Evolutionary conservation across 23 red algal species (phyloP), one percentile per base, ranked within the genome.

Genomic region (Gracilaria caudata): DNA sequence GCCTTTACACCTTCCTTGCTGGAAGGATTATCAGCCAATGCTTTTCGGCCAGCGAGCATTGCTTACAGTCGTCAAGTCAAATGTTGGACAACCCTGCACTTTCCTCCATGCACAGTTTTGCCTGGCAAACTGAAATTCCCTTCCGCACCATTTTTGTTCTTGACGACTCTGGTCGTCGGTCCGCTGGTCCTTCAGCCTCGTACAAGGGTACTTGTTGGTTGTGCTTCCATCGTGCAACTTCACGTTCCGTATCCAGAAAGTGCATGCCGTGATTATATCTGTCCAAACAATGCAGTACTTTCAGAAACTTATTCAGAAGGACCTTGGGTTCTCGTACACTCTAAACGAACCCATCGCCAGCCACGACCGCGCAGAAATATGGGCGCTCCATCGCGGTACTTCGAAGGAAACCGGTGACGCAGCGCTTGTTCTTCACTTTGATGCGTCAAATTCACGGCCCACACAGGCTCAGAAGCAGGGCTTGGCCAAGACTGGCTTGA

Each of bases 261-360:
- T 13, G 70, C 32, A 1, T 9, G 21, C 38, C 13, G 70, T 35
- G 61, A 66, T 29, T 7, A n/a, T 51, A 25, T 45, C 45, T 68
- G 45, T 28, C 59, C 17, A 13, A 64, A 41, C 51, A 14, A 89
- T 92, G 81, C 89, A 92, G 89, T 84, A 92, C 38, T 84, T 92
- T 64, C 89, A 92, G 66, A 92, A 92, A 46, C 89, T 92, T 19
- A 92, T 92, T 76, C 79, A 84, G 79, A 92, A 92, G 44, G 90
- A 93, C 73, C 90, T 93, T 3, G 80, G 80, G 4, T 86, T 86
- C 74, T 51, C 68, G 10, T 81, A 93, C 73, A 32, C 81, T 12
- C 90, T 93, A 20, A 72, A 57, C 53, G 72, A 66, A 51, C 51
- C 90, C 41, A 54, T 93, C 24, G 33, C 73, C 7, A 51, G 39